These are phyloP conservation scores for Acer saccharum DNA, from an alignment of 345 rosid species.

Conservation along the genomic window DNA sequence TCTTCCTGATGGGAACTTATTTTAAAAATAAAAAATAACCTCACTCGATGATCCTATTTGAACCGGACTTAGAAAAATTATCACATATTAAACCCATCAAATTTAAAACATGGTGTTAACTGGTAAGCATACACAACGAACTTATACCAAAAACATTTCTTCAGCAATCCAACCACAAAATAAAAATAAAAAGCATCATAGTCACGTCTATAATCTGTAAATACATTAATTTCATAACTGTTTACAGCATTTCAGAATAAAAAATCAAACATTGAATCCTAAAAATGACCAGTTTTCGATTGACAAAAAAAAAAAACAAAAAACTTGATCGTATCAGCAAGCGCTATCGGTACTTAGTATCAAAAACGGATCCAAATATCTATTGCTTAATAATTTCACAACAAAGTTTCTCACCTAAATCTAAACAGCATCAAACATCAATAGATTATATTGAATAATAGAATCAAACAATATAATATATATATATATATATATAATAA, in stretches of 20 bases:
- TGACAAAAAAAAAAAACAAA: background rate
- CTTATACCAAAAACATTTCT: background rate
- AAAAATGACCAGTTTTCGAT: background rate
- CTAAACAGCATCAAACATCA: background rate
- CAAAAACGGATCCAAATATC: background rate
- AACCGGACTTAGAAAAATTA: background rate
- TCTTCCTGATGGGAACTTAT: background rate
- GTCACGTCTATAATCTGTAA: background rate
- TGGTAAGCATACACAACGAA: background rate
- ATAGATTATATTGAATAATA: background rate
- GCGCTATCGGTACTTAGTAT: too few species aligned
- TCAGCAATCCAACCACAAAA: background rate
- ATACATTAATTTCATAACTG: background rate
- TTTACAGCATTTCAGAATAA: background rate
- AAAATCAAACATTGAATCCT: background rate
- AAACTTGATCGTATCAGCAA: too few species aligned
- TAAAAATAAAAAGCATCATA: background rate
- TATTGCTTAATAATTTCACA: background rate
- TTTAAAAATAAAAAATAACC: background rate
- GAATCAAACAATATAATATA: background rate
- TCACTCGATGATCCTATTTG: too few species aligned
- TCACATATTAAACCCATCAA: background rate
- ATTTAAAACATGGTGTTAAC: background rate
- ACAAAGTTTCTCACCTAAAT: background rate
- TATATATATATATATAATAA: too few species aligned